Evolutionary conservation across 2,329 filamentous ascomycete genomes (phyloP), one percentile per base, ranked within the genome.

Genomic region (Acrocalymma vagum): DNA sequence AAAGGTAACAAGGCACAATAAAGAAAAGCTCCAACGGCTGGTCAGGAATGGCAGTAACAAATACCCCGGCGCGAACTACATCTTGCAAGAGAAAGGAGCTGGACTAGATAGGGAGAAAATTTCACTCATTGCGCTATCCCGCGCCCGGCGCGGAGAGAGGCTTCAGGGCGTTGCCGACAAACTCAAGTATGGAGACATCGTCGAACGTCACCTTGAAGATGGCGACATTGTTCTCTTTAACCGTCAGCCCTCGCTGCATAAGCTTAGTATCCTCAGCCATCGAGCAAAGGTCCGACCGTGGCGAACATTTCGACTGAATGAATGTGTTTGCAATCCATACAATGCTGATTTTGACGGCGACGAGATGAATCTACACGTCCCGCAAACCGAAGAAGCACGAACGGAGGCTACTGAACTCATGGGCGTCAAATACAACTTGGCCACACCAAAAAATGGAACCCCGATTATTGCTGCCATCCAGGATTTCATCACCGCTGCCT

Each of bases 281-380:
- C 85, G 88, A 62, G 94, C 87, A 58, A 96, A 96, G 70, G 84
- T 99, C 32, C 84, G 94, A 33, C 94, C 93, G 0, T 95, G 94
- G 86, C 85, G 92, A 69, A 99, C 94, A 0, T 97, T 99, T 67
- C 87, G 94, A 38, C 79, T 99, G 13, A 99, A 99, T 66, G 94
- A 99, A 69, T 99, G 94, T 81, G 94, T 96, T 1, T 99, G 94
- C 72, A 92, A 88, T 48, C 94, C 94, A 3, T 99, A 99, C 78
- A 99, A 99, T 59, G 94, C 94, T 40, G 94, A 99, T 81, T 99
- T 99, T 57, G 94, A 99, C 61, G 94, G 94, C 45, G 94, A 99
- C 59, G 94, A 99, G 71, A 99, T 99, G 94, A 99, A 99, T 60
- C 74, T 99, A 31, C 94, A 99, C 72, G 92, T 99, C 11, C 94